These are phyloP conservation scores for Houttuynia cordata DNA, from an alignment of 164 flowering plant genomes.

Conservation along the genomic window DNA sequence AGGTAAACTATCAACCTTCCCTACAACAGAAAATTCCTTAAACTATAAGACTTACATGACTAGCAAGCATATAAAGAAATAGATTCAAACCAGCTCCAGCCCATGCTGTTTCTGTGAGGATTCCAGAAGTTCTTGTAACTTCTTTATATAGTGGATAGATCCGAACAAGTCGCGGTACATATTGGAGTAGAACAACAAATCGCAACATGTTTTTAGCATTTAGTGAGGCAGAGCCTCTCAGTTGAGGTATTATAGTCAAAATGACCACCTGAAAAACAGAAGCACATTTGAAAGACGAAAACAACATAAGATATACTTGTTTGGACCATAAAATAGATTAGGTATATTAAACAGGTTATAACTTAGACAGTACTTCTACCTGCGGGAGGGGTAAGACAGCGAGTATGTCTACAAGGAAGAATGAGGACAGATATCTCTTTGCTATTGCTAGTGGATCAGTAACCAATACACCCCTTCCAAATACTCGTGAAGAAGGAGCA, in stretches of 20 bases:
- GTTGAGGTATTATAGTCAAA: slow-evolving; percentile 40
- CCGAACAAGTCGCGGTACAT: slow-evolving; percentile 65
- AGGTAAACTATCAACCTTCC: not conserved
- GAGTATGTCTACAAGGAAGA: slow-evolving; percentile 72
- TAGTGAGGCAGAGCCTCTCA: slow-evolving; percentile 48
- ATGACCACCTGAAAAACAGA: slow-evolving; percentile 44
- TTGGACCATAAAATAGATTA: too few species aligned
- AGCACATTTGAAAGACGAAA: too few species aligned
- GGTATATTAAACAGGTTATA: too few species aligned
- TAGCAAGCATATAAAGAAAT: slow-evolving; percentile 92
- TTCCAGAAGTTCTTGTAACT: slow-evolving; percentile 79
- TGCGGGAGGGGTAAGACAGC: slow-evolving; percentile 96
- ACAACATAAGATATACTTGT: too few species aligned
- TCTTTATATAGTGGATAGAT: slow-evolving; percentile 65
- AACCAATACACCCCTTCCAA: slow-evolving; percentile 87
- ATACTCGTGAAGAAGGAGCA: slow-evolving; percentile 87
- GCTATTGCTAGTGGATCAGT: slow-evolving; percentile 64
- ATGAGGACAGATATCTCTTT: slow-evolving; percentile 51
- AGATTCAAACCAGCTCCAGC: slow-evolving; percentile 93
- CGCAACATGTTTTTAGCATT: slow-evolving; percentile 65
- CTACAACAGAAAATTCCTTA: not conserved
- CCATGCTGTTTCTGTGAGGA: slow-evolving; percentile 92
- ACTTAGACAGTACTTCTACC: slow-evolving; percentile 21
- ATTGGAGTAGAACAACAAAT: slow-evolving; percentile 64
- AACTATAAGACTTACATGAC: slow-evolving; percentile 70